A percentile compares a stretch with the other conserved stretches of the same genome.
Conservation (phyloP, 2,329 filamentous ascomycete species). For the Colletotrichum sp. region DNA sequence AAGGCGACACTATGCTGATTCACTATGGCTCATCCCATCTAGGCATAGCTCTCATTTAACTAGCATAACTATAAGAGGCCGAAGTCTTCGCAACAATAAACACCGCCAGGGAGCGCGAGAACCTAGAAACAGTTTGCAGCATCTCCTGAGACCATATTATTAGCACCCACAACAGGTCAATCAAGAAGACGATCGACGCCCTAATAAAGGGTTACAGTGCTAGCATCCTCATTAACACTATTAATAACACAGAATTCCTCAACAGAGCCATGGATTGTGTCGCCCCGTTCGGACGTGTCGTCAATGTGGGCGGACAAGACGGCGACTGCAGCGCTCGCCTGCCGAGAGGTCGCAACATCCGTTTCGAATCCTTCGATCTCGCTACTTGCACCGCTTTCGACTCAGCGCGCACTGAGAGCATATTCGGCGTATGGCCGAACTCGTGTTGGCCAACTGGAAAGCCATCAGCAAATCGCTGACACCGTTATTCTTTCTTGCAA, state of each 20-base stretch:
- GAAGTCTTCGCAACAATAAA: slow-evolving; percentile 35
- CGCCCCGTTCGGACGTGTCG: slow-evolving; percentile 47
- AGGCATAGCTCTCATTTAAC: slow-evolving; percentile 38
- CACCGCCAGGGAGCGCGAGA: slow-evolving; percentile 29
- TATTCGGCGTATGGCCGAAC: slow-evolving; percentile 21
- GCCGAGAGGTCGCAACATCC: slow-evolving; percentile 52
- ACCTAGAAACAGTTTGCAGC: slow-evolving; percentile 27
- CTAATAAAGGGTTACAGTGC: slow-evolving; percentile 34
- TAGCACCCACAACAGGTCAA: slow-evolving; percentile 27
- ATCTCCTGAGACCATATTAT: slow-evolving; percentile 30
- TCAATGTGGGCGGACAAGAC: slow-evolving; percentile 45
- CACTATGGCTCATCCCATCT: slow-evolving; percentile 39
- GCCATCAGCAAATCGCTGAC: background rate
- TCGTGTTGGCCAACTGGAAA: slow-evolving; percentile 41
- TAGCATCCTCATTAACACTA: slow-evolving; percentile 42
- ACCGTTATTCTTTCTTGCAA: background rate
- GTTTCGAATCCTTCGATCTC: slow-evolving; percentile 51
- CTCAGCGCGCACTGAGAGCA: background rate
- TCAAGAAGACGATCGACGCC: slow-evolving; percentile 29
- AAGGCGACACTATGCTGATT: slow-evolving; percentile 36
- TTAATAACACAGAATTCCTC: slow-evolving; percentile 43
- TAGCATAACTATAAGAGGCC: slow-evolving; percentile 33
- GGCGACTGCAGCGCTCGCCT: slow-evolving; percentile 41
- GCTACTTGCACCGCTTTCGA: background rate
- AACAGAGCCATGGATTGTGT: slow-evolving; percentile 47